Evolutionary conservation across 139 green algal species (phyloP).

Genomic region (Chlorella sp.): DNA sequence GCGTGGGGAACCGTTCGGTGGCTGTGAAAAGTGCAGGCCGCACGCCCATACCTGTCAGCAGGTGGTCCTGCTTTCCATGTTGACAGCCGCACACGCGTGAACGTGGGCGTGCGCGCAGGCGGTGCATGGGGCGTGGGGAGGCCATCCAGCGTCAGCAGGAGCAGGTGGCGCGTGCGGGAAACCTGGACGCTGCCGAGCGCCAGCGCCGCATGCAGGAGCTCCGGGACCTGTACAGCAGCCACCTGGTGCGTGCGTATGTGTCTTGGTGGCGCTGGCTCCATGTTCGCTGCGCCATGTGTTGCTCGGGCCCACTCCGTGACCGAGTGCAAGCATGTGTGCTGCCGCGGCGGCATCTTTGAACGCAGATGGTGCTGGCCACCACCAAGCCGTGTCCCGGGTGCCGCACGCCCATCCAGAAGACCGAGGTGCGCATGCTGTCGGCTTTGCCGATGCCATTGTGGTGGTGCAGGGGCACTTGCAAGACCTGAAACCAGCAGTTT

Average conservation of each 20-base stretch:
- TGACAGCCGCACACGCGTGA: too few species aligned
- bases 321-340: too few species aligned
- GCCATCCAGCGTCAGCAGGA: not conserved
- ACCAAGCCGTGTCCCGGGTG: constrained; percentile 62
- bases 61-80: not conserved
- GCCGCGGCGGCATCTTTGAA: not conserved
- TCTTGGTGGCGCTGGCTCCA: not conserved
- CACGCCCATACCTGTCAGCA: not conserved
- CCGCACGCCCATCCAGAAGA: constrained; percentile 56
- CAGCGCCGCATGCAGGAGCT: not conserved
- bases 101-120: too few species aligned
- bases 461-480: too few species aligned
- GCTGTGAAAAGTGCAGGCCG: not conserved
- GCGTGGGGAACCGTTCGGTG: not conserved
- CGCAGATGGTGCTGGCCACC: constrained; percentile 17
- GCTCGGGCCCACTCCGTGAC: too few species aligned
- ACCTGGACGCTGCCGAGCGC: not conserved
- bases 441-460: too few species aligned
- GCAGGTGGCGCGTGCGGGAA: not conserved
- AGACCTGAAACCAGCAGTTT: too few species aligned
- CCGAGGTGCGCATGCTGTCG: too few species aligned
- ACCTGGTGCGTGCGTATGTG: not conserved
- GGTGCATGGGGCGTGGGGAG: not conserved
- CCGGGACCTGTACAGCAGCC: not conserved
- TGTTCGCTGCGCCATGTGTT: not conserved